Conservation (phyloP, 1,284 basidiomycete species). For the Tilletia indica region DNA sequence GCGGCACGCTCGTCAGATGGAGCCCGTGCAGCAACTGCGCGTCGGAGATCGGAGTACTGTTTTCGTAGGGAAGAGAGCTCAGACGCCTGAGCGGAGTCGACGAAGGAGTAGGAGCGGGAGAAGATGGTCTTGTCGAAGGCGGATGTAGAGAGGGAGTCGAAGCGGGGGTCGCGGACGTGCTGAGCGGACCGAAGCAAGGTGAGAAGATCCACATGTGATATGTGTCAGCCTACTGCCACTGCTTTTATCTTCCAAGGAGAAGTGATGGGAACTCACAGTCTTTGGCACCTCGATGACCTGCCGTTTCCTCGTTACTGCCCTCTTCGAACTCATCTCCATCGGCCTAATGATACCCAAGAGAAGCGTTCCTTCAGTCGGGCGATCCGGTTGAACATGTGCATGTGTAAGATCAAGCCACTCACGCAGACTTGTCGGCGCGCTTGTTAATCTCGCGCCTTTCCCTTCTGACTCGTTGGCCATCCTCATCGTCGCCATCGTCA, state of each 20-base stretch:
- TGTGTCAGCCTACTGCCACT: not conserved
- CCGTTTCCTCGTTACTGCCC: not conserved
- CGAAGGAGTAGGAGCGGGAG: not conserved
- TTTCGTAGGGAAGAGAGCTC: not conserved
- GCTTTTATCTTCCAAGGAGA: not conserved
- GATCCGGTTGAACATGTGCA: not conserved
- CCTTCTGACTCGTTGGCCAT: not conserved
- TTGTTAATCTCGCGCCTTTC: not conserved
- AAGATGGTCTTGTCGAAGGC: not conserved
- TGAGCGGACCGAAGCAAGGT: not conserved
- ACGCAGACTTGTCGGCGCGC: constrained; percentile 13
- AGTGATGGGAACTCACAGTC: not conserved
- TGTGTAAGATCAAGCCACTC: not conserved
- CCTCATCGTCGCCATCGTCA: too few relatives aligned
- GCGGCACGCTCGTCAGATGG: constrained; percentile 1
- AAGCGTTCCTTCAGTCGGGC: not conserved
- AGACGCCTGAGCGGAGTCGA: not conserved
- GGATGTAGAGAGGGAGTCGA: constrained; percentile 12
- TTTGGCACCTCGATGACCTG: constrained; percentile 10
- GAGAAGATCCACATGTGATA: not conserved
- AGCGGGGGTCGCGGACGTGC: constrained; percentile 10
- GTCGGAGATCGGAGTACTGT: constrained; percentile 3
- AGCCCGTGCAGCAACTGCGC: constrained; percentile 3
- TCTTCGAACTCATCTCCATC: constrained; percentile 3
- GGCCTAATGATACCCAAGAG: not conserved